Conservation (phyloP, 768 basidiomycete genomes). For the Crucibulum laeve region DNA sequence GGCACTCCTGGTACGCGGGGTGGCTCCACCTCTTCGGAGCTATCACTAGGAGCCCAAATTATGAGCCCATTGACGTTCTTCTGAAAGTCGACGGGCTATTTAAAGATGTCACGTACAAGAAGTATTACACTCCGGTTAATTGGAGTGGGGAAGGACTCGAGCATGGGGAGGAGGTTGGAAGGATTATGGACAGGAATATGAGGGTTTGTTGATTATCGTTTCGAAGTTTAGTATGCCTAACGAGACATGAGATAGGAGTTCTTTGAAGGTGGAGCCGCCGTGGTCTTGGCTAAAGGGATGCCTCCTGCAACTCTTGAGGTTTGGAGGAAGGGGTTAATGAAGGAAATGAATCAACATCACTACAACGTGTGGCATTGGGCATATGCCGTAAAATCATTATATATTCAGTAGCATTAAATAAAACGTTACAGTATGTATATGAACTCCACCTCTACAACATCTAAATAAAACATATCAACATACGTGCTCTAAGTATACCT, state of each 20-base stretch:
- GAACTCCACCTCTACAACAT: no score
- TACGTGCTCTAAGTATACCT: no score
- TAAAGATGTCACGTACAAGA: background rate
- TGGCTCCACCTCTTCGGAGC: constrained; percentile 15
- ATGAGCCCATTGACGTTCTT: constrained; percentile 9
- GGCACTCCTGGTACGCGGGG: constrained; percentile 16
- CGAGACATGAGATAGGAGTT: background rate
- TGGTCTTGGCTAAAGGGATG: background rate
- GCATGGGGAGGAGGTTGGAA: constrained; percentile 5
- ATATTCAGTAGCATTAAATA: constrained; percentile 2
- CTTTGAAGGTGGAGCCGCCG: background rate
- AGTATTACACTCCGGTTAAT: constrained; percentile 1
- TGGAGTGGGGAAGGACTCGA: constrained; percentile 2
- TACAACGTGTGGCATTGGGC: constrained; percentile 5
- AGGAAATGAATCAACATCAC: constrained; percentile 6
- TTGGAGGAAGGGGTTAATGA: constrained; percentile 2
- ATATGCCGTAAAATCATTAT: constrained; percentile 1
- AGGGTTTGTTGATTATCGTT: constrained; percentile 3
- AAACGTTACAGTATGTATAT: no score
- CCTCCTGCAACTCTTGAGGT: constrained; percentile 3
- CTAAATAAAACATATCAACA: no score
- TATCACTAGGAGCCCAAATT: constrained; percentile 11
- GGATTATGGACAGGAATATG: constrained; percentile 2
- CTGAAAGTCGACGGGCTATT: background rate
- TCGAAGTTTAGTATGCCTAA: constrained; percentile 1